Evolutionary conservation across 768 basidiomycete species (phyloP).

Genomic region (Boletus tomentosulus): DNA sequence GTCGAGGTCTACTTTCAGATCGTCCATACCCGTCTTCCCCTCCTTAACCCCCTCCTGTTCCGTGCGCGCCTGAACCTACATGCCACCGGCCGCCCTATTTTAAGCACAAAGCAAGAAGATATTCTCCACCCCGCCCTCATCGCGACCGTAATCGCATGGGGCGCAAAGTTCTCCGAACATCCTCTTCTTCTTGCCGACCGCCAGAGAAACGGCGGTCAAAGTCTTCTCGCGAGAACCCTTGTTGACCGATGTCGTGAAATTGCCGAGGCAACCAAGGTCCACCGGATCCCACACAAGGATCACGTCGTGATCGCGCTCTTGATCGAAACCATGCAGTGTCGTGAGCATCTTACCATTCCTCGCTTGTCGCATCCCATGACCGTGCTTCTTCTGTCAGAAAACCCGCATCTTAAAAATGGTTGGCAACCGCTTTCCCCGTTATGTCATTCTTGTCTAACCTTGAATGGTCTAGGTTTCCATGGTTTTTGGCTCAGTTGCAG

Average conservation of each 20-base stretch:
- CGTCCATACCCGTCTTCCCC: slow-evolving; percentile 82
- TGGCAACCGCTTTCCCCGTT: slow-evolving; percentile 17
- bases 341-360: slow-evolving; percentile 48
- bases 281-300: slow-evolving; percentile 72
- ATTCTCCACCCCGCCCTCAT: slow-evolving; percentile 69
- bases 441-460: slow-evolving; percentile 16
- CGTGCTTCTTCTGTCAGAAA: slow-evolving; percentile 44
- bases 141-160: slow-evolving; percentile 87
- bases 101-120: slow-evolving; percentile 33
- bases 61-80: slow-evolving; percentile 61
- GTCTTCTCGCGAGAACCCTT: slow-evolving; percentile 70
- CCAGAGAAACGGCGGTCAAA: slow-evolving; percentile 63
- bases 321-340: slow-evolving; percentile 81
- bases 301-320: slow-evolving; percentile 79
- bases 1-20: slow-evolving; percentile 95
- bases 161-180: slow-evolving; percentile 91
- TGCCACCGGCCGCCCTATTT: slow-evolving; percentile 17
- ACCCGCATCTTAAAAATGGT: slow-evolving; percentile 70
- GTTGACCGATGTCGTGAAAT: slow-evolving; percentile 81
- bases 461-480: slow-evolving; percentile 58
- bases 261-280: slow-evolving; percentile 83
- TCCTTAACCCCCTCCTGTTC: slow-evolving; percentile 81
- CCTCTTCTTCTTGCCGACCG: slow-evolving; percentile 78
- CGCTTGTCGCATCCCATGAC: slow-evolving; percentile 6
- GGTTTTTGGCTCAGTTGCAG: slow-evolving; percentile 80